These are phyloP conservation scores for Saccharomycopsis sp. DNA, from an alignment of 805 yeast species.

Conservation along the genomic window DNA sequence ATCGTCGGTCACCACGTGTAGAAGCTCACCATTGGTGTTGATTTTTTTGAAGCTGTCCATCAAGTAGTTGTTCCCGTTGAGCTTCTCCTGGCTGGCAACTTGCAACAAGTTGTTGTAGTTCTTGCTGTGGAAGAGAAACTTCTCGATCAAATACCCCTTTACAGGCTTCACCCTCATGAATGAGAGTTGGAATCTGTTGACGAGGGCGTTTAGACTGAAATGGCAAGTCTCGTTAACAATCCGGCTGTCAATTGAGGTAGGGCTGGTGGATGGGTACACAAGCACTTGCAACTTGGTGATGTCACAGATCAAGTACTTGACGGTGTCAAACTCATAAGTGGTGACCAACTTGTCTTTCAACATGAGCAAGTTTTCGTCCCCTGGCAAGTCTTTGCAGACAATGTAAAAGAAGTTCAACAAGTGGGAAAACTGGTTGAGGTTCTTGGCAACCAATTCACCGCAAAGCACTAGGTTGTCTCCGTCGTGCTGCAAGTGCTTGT, in stretches of 20 bases:
- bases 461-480: too few species aligned
- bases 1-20: neutral
- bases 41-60: neutral
- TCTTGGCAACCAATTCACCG: too few species aligned
- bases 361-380: too few species aligned
- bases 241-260: neutral
- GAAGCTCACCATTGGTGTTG: neutral
- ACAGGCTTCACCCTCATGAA: slow-evolving; percentile 11
- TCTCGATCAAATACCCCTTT: slow-evolving; percentile 18
- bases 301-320: slow-evolving; percentile 7
- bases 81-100: neutral
- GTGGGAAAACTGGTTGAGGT: neutral
- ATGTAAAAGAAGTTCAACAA: slow-evolving; percentile 1
- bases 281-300: too few species aligned
- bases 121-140: slow-evolving; percentile 6
- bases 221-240: neutral
- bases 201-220: slow-evolving; percentile 1
- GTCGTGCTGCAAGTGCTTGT: too few species aligned
- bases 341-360: slow-evolving; percentile 8
- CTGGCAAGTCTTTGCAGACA: slow-evolving; percentile 9
- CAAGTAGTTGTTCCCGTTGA: neutral
- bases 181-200: neutral
- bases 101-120: neutral
- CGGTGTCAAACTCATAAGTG: slow-evolving; percentile 1
- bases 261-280: too few species aligned